A percentile compares a stretch with the other conserved stretches of the same genome.
phyloP scores from a whole-genome alignment of 441 rosid species.

The Euphorbia schlechtendalii region DNA sequence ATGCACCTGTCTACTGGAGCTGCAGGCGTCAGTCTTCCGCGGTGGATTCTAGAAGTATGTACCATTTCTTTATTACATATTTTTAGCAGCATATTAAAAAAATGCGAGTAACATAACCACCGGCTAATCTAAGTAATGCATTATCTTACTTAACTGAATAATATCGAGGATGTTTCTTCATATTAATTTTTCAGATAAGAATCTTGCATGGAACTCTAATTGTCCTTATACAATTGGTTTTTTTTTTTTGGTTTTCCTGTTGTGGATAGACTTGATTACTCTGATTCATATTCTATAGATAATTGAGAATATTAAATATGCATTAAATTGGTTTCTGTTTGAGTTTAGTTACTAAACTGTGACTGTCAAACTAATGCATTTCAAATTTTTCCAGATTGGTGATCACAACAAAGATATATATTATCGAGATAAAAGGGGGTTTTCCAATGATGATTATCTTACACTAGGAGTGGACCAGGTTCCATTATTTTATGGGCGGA shows the following conservation, averaged over 20 bases:
- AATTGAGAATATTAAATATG: not conserved
- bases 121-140: not conserved
- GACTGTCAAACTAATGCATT: constrained; percentile 4
- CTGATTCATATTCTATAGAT: not conserved
- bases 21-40: constrained; percentile 51
- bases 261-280: not conserved
- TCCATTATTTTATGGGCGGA: constrained; percentile 50
- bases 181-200: not conserved
- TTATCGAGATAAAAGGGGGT: constrained; percentile 46
- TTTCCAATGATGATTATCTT: constrained; percentile 53
- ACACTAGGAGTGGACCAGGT: constrained; percentile 60
- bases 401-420: constrained; percentile 46
- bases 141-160: not conserved
- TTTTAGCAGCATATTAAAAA: not conserved
- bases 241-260: not conserved
- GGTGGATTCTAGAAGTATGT: constrained; percentile 37
- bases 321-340: not conserved
- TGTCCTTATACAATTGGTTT: not conserved
- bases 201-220: not conserved
- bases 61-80: not conserved
- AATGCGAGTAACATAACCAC: not conserved
- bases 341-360: not conserved
- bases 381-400: constrained; percentile 39
- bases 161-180: not conserved
- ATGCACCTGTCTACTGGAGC: constrained; percentile 34